These are phyloP conservation scores for Akanthomyces uredinophilus DNA, from an alignment of 2,329 filamentous ascomycete species.

Conservation along the genomic window DNA sequence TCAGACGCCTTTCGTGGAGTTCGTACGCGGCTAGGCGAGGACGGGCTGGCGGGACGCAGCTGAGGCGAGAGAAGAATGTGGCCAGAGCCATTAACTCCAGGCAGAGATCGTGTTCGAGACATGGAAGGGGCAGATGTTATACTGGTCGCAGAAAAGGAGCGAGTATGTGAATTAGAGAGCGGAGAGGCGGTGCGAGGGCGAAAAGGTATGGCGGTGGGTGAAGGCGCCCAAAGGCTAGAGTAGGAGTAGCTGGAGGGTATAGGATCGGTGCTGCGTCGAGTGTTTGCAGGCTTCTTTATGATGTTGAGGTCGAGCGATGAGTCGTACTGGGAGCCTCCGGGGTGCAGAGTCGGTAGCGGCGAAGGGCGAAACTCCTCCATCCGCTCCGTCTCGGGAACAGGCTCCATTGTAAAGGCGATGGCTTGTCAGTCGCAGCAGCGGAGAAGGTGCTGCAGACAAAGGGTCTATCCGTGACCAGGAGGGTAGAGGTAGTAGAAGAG, in stretches of 20 bases:
- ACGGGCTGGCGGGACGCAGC: slow-evolving; percentile 49
- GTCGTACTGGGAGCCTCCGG: slow-evolving; percentile 36
- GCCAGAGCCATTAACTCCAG: slow-evolving; percentile 55
- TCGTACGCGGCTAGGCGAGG: slow-evolving; percentile 48
- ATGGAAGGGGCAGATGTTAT: slow-evolving; percentile 45
- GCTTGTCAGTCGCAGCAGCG: background rate
- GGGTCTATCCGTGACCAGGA: background rate
- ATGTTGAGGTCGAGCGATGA: slow-evolving; percentile 39
- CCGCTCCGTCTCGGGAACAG: slow-evolving; percentile 62
- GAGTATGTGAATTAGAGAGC: slow-evolving; percentile 49
- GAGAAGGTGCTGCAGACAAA: background rate
- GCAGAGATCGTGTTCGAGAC: slow-evolving; percentile 60
- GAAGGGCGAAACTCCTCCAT: slow-evolving; percentile 61
- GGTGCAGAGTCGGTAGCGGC: slow-evolving; percentile 49
- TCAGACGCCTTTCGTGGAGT: slow-evolving; percentile 53
- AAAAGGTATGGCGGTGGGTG: slow-evolving; percentile 46
- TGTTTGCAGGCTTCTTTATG: slow-evolving; percentile 45
- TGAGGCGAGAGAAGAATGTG: slow-evolving; percentile 52
- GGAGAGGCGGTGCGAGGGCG: slow-evolving; percentile 60
- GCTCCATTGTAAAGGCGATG: slow-evolving; percentile 46
- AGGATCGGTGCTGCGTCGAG: slow-evolving; percentile 57
- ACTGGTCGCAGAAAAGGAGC: slow-evolving; percentile 54
- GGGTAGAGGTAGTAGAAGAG: background rate
- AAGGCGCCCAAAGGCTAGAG: slow-evolving; percentile 44
- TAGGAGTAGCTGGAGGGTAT: slow-evolving; percentile 49